These are phyloP conservation scores for Eucalyptus microcorys DNA, from an alignment of 345 rosid genomes.

Conservation along the genomic window DNA sequence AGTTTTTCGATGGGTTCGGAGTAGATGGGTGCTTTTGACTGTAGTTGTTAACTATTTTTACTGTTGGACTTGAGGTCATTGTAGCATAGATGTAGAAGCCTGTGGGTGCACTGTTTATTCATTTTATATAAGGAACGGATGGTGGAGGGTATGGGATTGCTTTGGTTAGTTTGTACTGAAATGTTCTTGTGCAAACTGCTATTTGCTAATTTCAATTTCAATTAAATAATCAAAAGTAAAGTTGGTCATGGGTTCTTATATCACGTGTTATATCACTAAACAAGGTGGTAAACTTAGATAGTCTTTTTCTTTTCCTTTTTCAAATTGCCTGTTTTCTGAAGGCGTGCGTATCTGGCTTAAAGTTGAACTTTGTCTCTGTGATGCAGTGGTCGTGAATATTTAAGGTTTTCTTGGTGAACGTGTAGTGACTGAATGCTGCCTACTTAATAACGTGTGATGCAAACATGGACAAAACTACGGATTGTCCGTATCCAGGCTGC, in stretches of 20 bases:
- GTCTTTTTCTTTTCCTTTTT: background rate
- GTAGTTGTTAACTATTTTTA: background rate
- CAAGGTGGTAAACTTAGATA: background rate
- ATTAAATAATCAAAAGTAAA: background rate
- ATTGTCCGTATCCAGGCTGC: conserved; percentile 99
- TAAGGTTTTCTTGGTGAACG: background rate
- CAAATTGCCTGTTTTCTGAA: background rate
- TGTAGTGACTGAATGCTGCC: background rate
- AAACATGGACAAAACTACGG: conserved; percentile 67
- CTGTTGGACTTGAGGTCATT: background rate
- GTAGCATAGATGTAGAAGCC: background rate
- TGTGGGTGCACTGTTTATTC: background rate
- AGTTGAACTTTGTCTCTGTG: background rate
- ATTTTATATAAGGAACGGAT: background rate
- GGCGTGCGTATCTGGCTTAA: background rate
- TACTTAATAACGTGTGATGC: background rate
- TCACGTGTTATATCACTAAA: background rate
- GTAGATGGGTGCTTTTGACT: background rate
- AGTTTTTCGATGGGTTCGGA: background rate
- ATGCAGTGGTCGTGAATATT: background rate
- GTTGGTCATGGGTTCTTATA: background rate
- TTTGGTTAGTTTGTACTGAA: background rate
- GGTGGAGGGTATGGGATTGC: background rate
- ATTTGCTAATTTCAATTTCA: background rate
- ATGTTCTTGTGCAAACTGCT: background rate